Evolutionary conservation across 2,329 filamentous ascomycete species (phyloP).

Genomic region (Paracamarosporium sp.): DNA sequence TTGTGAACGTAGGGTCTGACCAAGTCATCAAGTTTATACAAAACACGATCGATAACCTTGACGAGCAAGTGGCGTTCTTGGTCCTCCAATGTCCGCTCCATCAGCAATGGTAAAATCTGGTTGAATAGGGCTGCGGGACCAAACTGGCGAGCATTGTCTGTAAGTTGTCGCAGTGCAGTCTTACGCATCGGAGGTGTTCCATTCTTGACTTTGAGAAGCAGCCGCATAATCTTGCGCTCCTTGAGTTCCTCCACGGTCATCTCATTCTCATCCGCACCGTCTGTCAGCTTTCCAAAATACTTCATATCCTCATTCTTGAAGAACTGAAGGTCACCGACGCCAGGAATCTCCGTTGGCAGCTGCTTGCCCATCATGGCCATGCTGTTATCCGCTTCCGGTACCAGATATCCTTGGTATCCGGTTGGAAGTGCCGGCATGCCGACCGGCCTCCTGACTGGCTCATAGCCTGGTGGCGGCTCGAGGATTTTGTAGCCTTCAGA

Average conservation of each 20-base stretch:
- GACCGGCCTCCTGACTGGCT: slow-evolving; percentile 75
- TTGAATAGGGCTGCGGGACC: slow-evolving; percentile 94
- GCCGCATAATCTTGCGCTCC: slow-evolving; percentile 97
- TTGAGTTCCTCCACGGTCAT: slow-evolving; percentile 95
- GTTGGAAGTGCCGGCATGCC: slow-evolving; percentile 78
- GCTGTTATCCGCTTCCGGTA: slow-evolving; percentile 90
- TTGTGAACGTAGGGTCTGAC: slow-evolving; percentile 97
- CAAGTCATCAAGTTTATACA: slow-evolving; percentile 97
- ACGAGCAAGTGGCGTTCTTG: slow-evolving; percentile 97
- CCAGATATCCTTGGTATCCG: slow-evolving; percentile 83
- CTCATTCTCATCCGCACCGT: slow-evolving; percentile 88
- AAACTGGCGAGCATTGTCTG: slow-evolving; percentile 95
- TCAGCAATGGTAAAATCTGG: slow-evolving; percentile 93
- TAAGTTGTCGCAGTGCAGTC: slow-evolving; percentile 94
- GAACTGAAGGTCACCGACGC: slow-evolving; percentile 94
- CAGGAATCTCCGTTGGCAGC: slow-evolving; percentile 92
- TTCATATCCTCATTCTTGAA: slow-evolving; percentile 99
- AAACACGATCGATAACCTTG: slow-evolving; percentile 97
- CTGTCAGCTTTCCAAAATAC: slow-evolving; percentile 97
- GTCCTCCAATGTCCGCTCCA: slow-evolving; percentile 98
- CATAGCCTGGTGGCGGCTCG: slow-evolving; percentile 89
- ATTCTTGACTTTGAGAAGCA: slow-evolving; percentile 98
- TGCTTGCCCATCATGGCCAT: slow-evolving; percentile 81
- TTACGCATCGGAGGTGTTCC: slow-evolving; percentile 98
- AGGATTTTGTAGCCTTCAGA: slow-evolving; percentile 92